Evolutionary conservation across 495 filamentous ascomycete genomes (phyloP).

Genomic region (Aspergillus sclerotioniger): DNA sequence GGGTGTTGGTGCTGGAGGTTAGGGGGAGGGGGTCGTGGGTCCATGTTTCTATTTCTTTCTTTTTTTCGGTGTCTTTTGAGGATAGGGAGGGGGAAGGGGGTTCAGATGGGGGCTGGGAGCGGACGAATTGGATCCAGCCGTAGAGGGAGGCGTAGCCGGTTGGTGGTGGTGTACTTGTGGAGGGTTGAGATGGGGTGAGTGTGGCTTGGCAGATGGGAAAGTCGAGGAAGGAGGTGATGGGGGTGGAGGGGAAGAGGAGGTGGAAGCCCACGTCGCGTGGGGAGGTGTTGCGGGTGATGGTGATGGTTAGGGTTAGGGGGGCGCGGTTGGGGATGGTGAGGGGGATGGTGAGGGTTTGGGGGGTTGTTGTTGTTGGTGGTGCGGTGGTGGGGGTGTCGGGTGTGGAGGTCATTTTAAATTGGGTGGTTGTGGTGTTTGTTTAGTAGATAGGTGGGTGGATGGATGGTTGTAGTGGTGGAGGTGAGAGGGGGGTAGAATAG

Average conservation of each 20-base stretch:
- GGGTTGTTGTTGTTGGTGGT: neutral
- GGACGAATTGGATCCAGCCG: neutral
- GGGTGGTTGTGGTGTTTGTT: too few relatives aligned
- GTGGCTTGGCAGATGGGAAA: neutral
- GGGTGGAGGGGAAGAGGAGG: neutral
- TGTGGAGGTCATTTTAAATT: too few relatives aligned
- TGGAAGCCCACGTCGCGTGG: neutral
- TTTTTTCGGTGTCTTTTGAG: too few relatives aligned
- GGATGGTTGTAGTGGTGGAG: too few relatives aligned
- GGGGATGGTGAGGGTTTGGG: neutral
- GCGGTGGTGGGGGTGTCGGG: neutral
- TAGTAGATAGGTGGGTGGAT: too few relatives aligned
- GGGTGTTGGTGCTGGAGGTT: too few relatives aligned
- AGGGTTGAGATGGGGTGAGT: neutral
- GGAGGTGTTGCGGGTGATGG: neutral
- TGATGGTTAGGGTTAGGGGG: neutral
- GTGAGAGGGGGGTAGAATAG: too few relatives aligned
- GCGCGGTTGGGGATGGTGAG: neutral
- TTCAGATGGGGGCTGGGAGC: neutral
- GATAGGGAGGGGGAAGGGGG: slow-evolving; percentile 8
- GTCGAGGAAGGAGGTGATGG: neutral
- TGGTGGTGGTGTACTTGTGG: too few relatives aligned
- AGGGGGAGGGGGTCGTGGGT: too few relatives aligned
- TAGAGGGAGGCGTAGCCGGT: neutral
- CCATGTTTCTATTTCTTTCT: too few relatives aligned